phyloP scores from a whole-genome alignment of 1,284 basidiomycete genomes.

The Trametes sp. region DNA sequence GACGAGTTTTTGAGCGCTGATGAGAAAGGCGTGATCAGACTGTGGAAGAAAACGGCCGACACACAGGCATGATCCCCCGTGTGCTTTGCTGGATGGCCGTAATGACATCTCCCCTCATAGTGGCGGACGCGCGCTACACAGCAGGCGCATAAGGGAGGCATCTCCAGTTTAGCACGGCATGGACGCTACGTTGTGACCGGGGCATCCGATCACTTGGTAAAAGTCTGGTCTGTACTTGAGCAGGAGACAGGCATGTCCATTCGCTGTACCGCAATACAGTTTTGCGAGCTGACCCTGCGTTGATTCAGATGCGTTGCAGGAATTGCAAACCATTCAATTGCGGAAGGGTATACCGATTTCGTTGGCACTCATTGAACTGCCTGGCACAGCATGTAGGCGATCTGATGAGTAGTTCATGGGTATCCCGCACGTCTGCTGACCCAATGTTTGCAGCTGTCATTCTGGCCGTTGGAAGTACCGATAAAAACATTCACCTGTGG shows the following conservation, averaged over 20 bases:
- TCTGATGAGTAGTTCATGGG: not conserved
- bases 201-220: conserved; percentile 80
- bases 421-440: not conserved
- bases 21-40: conserved; percentile 67
- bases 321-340: conserved; percentile 69
- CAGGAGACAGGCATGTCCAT: conserved; percentile 43
- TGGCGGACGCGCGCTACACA: conserved; percentile 56
- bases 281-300: not conserved
- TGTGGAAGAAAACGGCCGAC: conserved; percentile 63
- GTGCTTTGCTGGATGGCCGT: conserved; percentile 21
- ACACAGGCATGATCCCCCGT: conserved; percentile 48
- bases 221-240: conserved; percentile 66
- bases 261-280: not conserved
- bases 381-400: conserved; percentile 67
- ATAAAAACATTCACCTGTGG: conserved; percentile 80
- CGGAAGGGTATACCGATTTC: conserved; percentile 81
- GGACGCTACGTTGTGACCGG: conserved; percentile 70
- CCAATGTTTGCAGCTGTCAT: conserved; percentile 60
- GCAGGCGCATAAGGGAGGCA: conserved; percentile 70
- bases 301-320: conserved; percentile 50
- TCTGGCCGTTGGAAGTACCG: conserved; percentile 82
- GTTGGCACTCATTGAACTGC: conserved; percentile 69
- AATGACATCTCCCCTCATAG: conserved; percentile 47
- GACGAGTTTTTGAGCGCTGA: conserved; percentile 74
- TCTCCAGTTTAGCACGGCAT: conserved; percentile 69